Evolutionary conservation across 495 filamentous ascomycete species (phyloP).

Genomic region (Clohesyomyces aquaticus): DNA sequence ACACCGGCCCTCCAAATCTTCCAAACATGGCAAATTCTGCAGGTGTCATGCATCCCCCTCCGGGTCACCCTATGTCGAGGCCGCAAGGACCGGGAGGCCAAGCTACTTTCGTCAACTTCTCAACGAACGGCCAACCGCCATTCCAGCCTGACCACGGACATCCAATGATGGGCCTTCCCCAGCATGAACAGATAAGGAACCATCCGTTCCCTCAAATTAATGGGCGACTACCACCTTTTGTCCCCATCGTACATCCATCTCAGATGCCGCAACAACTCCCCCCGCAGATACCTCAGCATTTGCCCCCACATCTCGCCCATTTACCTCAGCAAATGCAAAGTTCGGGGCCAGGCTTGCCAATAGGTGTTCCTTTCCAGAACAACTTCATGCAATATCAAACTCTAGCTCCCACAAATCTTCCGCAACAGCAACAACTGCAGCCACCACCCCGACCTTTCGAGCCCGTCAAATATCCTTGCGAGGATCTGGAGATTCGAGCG

Average conservation of each 20-base stretch:
- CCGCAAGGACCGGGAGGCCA: slow-evolving; percentile 43
- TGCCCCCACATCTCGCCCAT: slow-evolving; percentile 27
- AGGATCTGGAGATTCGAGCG: slow-evolving; percentile 80
- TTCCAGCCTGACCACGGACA: slow-evolving; percentile 5
- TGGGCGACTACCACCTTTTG: neutral
- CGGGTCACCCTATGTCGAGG: neutral
- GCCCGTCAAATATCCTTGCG: slow-evolving; percentile 90
- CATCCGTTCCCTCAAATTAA: neutral
- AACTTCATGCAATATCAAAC: slow-evolving; percentile 41
- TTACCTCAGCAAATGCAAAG: slow-evolving; percentile 19
- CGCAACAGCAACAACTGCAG: slow-evolving; percentile 41
- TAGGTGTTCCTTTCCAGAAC: slow-evolving; percentile 33
- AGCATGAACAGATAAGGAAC: slow-evolving; percentile 6
- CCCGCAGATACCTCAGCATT: slow-evolving; percentile 1
- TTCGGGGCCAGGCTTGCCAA: slow-evolving; percentile 18
- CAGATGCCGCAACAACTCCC: slow-evolving; percentile 9
- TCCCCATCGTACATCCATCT: slow-evolving; percentile 9
- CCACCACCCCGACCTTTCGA: slow-evolving; percentile 79
- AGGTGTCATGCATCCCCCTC: neutral
- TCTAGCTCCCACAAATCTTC: slow-evolving; percentile 22
- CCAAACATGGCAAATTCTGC: neutral
- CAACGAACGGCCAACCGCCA: slow-evolving; percentile 23
- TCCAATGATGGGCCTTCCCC: slow-evolving; percentile 3
- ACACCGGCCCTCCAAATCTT: slow-evolving; percentile 5
- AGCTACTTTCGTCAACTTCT: slow-evolving; percentile 55